phyloP scores from a whole-genome alignment of 768 basidiomycete species.

The Dacryopinax primogenitus region DNA sequence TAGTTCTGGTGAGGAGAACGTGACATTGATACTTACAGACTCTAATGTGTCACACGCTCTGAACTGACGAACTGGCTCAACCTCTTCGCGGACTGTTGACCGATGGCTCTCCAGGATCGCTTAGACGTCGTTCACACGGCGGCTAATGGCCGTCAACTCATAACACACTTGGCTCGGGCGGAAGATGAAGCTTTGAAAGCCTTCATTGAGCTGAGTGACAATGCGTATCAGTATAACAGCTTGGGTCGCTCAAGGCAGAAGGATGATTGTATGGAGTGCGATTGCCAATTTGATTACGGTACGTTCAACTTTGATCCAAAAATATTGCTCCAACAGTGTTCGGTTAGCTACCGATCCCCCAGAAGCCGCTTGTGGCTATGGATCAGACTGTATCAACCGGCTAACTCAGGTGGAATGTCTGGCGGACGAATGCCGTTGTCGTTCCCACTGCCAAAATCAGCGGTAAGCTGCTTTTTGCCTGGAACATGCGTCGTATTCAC shows the following conservation, averaged over 20 bases:
- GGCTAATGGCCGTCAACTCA: constrained; percentile 33
- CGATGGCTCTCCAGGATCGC: not conserved
- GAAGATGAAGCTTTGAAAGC: constrained; percentile 55
- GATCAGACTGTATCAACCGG: constrained; percentile 92
- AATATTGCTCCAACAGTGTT: not conserved
- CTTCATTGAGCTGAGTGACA: constrained; percentile 60
- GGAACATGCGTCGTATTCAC: constrained; percentile 4
- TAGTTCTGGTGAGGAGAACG: too few relatives aligned
- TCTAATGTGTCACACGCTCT: too few relatives aligned
- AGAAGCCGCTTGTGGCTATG: constrained; percentile 64
- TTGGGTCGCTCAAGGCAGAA: constrained; percentile 80
- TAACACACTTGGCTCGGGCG: constrained; percentile 66
- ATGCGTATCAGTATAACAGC: constrained; percentile 76
- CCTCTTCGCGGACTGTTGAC: not conserved
- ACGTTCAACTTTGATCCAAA: constrained; percentile 30
- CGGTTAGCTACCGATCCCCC: constrained; percentile 45
- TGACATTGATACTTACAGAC: too few relatives aligned
- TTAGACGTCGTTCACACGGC: not conserved
- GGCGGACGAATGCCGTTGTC: constrained; percentile 76
- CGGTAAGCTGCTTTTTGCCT: constrained; percentile 42
- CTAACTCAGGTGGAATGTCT: constrained; percentile 95
- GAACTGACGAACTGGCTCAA: not conserved
- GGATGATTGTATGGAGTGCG: constrained; percentile 89
- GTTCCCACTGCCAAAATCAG: constrained; percentile 77
- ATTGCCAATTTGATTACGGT: constrained; percentile 77